Base-by-base conservation (phyloP, 164 flowering plant species). In the Chimonanthus praecox region DNA sequence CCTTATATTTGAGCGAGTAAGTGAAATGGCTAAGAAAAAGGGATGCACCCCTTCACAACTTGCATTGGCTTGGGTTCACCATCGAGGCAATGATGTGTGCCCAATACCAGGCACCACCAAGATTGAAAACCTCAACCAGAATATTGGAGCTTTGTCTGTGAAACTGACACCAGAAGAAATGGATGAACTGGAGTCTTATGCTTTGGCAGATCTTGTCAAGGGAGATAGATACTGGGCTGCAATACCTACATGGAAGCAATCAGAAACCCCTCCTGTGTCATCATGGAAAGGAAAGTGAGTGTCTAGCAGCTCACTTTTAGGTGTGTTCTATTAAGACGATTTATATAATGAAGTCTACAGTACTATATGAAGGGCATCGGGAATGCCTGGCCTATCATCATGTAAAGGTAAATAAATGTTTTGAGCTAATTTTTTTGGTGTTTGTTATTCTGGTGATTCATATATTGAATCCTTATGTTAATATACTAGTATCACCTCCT, bases 31-130 rank as follows among this genome's bases (percentile, higher is more conserved):
- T 43, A 47, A 61, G 5, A 79, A 60, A 49, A 83, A 83, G 58
- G 82, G 85, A 47, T 83, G 82, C 82, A 78, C 82, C 47, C 73
- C 82, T 8, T 64, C 82, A 3, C 83, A 83, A 66, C 83, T 83
- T 20, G 83, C 85, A 63, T 80, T 81, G 67, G 85, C 85, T 4
- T 83, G 85, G 85, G 80, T 83, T 13, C 85, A 81, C 21, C 82
- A 83, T 60, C 85, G 74, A 47, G 83, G 85, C 49, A 51, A 47
- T 7, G 83, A 81, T 71, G 85, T 83, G 44, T 74, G 80, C 48
- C 85, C 85, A 0, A 83, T 83, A 18, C 87, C 88, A 20, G 86
- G 89, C 66, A 85, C 89, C 48, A 83, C 89, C 47, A 83, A 83
- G 79, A 75, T 85, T 69, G 81, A 76, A 47, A 86, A 85, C 74